Evolutionary conservation across 2,329 filamentous ascomycete species (phyloP), one percentile per base, ranked within the genome.

Genomic region (Colletotrichum sp.): DNA sequence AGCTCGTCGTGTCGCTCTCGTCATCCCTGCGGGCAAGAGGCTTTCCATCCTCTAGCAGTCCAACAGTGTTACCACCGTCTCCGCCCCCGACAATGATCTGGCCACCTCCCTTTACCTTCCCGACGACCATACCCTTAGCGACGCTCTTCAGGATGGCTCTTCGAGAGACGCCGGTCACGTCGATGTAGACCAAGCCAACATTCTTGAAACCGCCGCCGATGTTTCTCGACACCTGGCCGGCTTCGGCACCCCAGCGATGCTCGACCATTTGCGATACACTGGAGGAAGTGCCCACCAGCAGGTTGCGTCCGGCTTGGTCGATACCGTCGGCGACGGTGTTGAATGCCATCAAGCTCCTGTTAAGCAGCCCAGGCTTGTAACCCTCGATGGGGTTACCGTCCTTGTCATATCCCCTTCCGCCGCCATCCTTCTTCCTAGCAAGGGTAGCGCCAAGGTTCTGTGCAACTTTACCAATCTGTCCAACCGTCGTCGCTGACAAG

Each of bases 281-380:
- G 2, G 90, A 89, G 5, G 95, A 94, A 4, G 94, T 92, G 12
- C 93, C 93, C 6, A 90, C 91, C 34, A 99, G 89, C 34, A 99
- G 87, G 77, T 92, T 94, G 69, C 94, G 93, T 2, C 95, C 94
- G 3, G 95, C 94, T 79, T 98, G 94, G 79, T 98, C 96, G 74
- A 99, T 94, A 48, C 97, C 97, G 81, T 99, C 97, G 28, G 96
- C 95, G 60, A 99, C 92, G 0, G 97, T 99, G 52, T 94, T 95
- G 84, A 99, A 99, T 0, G 97, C 97, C 88, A 99, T 99, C 87
- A 99, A 88, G 77, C 93, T 96, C 89, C 98, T 98, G 87, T 99
- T 99, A 79, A 99, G 86, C 34, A 99, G 87, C 7, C 97, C 96
- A 0, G 97, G 96, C 85, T 98, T 98, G 86, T 97, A 98, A 21